phyloP scores from a whole-genome alignment of 495 filamentous ascomycete species.

The Pyrenula aspistea region DNA sequence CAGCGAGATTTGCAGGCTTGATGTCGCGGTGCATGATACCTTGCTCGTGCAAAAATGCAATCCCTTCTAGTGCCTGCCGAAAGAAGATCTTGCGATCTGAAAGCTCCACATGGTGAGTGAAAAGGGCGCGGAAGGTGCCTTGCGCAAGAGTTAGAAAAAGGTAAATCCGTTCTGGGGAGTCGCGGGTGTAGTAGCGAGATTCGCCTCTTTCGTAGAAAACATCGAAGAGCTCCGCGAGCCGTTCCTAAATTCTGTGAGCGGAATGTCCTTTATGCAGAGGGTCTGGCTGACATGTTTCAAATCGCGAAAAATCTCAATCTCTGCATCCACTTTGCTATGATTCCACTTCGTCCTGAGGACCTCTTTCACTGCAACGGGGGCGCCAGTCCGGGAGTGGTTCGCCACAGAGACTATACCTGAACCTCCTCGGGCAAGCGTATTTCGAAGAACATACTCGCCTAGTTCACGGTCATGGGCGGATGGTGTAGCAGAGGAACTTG shows the following conservation, averaged over 20 bases:
- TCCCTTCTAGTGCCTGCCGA: slow-evolving; percentile 8
- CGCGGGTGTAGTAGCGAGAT: slow-evolving; percentile 3
- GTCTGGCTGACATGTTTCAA: not conserved
- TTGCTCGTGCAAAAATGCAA: slow-evolving; percentile 77
- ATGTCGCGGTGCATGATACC: slow-evolving; percentile 97
- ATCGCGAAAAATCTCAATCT: not conserved
- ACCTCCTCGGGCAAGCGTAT: slow-evolving; percentile 6
- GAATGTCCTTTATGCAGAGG: not conserved
- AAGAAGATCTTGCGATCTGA: slow-evolving; percentile 6
- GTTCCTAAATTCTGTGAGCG: slow-evolving; percentile 2
- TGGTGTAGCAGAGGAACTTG: slow-evolving; percentile 6
- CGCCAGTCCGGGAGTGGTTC: not conserved
- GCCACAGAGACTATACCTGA: slow-evolving; percentile 6
- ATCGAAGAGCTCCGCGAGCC: slow-evolving; percentile 5
- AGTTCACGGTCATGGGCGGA: slow-evolving; percentile 7
- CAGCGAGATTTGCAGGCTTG: slow-evolving; percentile 90
- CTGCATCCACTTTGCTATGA: not conserved
- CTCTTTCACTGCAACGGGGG: not conserved
- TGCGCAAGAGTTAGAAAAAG: slow-evolving; percentile 7
- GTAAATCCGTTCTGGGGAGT: slow-evolving; percentile 6
- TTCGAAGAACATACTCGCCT: slow-evolving; percentile 7
- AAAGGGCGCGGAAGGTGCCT: slow-evolving; percentile 6
- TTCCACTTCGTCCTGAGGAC: not conserved
- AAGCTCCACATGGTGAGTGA: slow-evolving; percentile 6
- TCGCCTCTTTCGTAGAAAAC: slow-evolving; percentile 2